Base-by-base conservation (phyloP, 2,329 filamentous ascomycete genomes). In the Blumeria graminis region DNA sequence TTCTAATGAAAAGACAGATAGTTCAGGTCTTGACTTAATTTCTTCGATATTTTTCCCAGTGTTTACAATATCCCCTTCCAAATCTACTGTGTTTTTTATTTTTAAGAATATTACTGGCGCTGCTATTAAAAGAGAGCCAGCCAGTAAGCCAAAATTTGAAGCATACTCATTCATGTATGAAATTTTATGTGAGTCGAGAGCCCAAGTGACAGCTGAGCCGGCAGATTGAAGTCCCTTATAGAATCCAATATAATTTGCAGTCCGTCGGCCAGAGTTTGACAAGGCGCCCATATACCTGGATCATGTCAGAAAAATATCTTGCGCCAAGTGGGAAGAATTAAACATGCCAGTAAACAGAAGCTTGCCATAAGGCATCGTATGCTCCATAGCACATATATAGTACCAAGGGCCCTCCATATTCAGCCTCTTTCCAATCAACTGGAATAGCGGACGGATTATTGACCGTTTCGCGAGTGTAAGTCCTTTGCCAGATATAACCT, bases 161-260 rank as follows among this genome's bases (percentile, higher is more conserved):
- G 74, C 84, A 63, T 93, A 90, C 63, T 88, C 77, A 61, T 74
- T 76, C 72, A 83, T 80, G 70, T 77, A 93, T 0, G 81, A 71
- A 35, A 76, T 74, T 43, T 76, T 70, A 38, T 75, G 57, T 34
- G 73, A 74, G 64, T 92, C 85, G 56, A 92, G 68, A 33, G 79
- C 76, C 80, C 78, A 85, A 64, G 78, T 84, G 63, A 89, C 77
- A 57, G 84, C 87, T 3, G 82, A 80, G 63, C 86, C 87, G 18
- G 85, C 86, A n/a, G 85, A 90, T 69, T 94, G 87, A 61, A 94
- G 84, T 55, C 82, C 82, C 72, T 92, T 92, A 76, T 92, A 92
- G 73, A 86, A 89, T 60, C 86, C 89, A 50, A 87, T 84, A 65
- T 90, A 84, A 73, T 95, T 94, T 71, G 90, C 89, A 33, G 90